Evolutionary conservation across 805 yeast genomes (phyloP).

Genomic region (Komagataella mondaviorum): DNA sequence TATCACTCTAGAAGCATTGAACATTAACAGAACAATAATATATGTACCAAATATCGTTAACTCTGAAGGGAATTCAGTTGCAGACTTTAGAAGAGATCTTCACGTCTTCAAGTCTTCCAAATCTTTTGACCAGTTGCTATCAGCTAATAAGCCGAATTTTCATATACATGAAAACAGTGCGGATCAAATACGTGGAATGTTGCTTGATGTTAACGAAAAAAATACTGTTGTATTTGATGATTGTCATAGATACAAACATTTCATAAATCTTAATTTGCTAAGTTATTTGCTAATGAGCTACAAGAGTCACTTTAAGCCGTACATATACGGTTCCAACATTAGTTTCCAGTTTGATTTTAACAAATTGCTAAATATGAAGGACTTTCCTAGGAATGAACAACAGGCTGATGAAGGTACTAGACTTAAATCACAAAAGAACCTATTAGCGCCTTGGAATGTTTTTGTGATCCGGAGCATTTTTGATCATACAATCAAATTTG

Average conservation of each 20-base stretch:
- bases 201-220: not conserved
- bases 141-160: not conserved
- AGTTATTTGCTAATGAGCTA: not conserved
- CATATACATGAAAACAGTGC: not conserved
- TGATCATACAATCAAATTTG: not conserved
- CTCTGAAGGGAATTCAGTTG: not conserved
- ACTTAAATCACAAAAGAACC: not conserved
- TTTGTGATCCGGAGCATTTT: not conserved
- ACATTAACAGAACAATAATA: not conserved
- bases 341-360: not conserved
- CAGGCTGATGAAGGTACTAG: not conserved
- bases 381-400: not conserved
- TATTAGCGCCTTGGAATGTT: not conserved
- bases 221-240: not conserved
- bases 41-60: not conserved
- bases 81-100: not conserved
- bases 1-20: not conserved
- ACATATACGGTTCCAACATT: not conserved
- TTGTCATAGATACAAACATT: not conserved
- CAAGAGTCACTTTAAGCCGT: not conserved
- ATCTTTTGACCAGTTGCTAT: not conserved
- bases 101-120: not conserved
- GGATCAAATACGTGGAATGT: not conserved
- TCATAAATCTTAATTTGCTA: not conserved
- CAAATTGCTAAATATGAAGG: not conserved